Evolutionary conservation across 345 rosid species (phyloP), one percentile per base, ranked within the genome.

Genomic region (Raphanus raphanistrum): DNA sequence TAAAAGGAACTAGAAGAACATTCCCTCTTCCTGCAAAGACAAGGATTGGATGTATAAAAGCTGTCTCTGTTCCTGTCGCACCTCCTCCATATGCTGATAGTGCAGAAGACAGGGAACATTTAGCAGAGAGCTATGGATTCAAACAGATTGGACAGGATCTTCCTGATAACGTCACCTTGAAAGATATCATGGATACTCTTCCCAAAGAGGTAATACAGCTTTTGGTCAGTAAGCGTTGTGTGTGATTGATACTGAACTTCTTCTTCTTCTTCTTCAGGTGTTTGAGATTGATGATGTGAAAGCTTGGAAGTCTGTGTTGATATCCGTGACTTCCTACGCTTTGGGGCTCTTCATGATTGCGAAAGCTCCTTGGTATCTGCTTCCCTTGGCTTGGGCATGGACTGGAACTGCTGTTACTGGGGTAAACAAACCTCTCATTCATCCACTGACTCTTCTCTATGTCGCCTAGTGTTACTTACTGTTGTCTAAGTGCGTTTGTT

Each of bases 341-440:
- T 73, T 90, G 84, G 99, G 99, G 28, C 85, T 94, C 66, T 82
- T 88, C 78, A 79, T 94, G 92, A 89, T 94, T 82, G 85, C 98
- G 1, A 92, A 87, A 82, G 85, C 92, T 8, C 98, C 99, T 12
- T 90, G 96, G 99, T 94, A 87, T 83, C 80, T 94, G 55, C 97
- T 95, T 77, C 98, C 99, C 26, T 80, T 92, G 79, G 96, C 97
- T 55, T 95, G 99, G 99, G 93, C 94, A 5, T 95, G 98, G 96
- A 92, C 98, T 32, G 98, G 98, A 63, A 92, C 99, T 80, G 96
- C 98, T 55, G 43, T 88, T 11, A 92, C 97, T 0, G 97, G 99
- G 87, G 98, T 94, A 29, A 5, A 50, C 21, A 28, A 3, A 2
- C 58, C 48, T 62, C 52, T 59, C 29, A 43, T 11, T 32, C 15